Evolutionary conservation across 148 eudicot species (phyloP).

Genomic region (Rhododendron williamsianum): DNA sequence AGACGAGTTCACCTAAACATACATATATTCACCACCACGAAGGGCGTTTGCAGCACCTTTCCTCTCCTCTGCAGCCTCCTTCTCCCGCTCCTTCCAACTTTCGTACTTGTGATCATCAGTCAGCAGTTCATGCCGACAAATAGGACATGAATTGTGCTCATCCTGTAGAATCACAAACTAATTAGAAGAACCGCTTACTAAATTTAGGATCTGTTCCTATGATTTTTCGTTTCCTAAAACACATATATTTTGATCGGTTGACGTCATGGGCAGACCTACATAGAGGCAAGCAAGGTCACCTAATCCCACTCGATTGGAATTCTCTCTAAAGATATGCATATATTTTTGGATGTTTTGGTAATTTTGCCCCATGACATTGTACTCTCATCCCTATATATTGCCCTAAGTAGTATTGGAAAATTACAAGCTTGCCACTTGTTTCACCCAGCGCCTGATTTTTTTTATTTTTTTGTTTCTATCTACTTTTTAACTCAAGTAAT

Average conservation of each 20-base stretch:
- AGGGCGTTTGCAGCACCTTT: slow-evolving; percentile 97
- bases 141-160: slow-evolving; percentile 91
- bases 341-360: too few relatives aligned
- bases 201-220: neutral
- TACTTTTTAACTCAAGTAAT: too few relatives aligned
- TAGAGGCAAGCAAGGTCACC: too few relatives aligned
- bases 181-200: neutral
- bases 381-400: too few relatives aligned
- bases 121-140: slow-evolving; percentile 79
- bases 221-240: neutral
- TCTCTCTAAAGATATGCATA: too few relatives aligned
- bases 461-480: too few relatives aligned
- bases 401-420: too few relatives aligned
- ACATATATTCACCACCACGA: slow-evolving; percentile 95
- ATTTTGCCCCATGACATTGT: too few relatives aligned
- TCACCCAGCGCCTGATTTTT: too few relatives aligned
- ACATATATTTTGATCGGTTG: neutral
- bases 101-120: slow-evolving; percentile 94
- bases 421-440: too few relatives aligned
- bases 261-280: too few relatives aligned
- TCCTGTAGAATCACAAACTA: slow-evolving; percentile 32
- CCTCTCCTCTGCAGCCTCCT: slow-evolving; percentile 90
- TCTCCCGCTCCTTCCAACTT: slow-evolving; percentile 91
- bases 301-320: too few relatives aligned
- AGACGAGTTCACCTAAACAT: slow-evolving; percentile 34